A percentile compares a stretch with the other conserved stretches of the same genome.
phyloP scores from a whole-genome alignment of 2,329 filamentous ascomycete genomes.

The Cadophora luteo-olivacea region DNA sequence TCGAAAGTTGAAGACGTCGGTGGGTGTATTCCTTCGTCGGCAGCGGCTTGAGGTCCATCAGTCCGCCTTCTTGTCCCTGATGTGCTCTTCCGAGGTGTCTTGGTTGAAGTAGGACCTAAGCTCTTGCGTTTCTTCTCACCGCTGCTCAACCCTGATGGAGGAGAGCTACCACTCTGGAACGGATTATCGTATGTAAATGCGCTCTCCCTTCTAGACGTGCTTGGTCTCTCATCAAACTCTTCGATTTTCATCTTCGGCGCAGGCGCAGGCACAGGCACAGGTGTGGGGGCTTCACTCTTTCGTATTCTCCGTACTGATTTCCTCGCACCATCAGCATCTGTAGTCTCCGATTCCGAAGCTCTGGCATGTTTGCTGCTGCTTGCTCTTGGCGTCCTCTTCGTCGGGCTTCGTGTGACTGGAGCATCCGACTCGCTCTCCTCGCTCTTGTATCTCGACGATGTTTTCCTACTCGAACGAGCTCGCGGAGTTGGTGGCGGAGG shows the following conservation, averaged over 20 bases:
- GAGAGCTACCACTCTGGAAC: conserved; percentile 86
- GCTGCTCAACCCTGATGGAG: conserved; percentile 54
- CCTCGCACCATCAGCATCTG: conserved; percentile 50
- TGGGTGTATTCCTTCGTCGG: conserved; percentile 59
- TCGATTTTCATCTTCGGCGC: conserved; percentile 57
- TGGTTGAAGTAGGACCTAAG: conserved; percentile 46
- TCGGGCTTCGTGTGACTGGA: conserved; percentile 53
- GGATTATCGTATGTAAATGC: conserved; percentile 91
- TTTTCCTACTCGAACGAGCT: conserved; percentile 61
- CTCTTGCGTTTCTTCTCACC: conserved; percentile 55
- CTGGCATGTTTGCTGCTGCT: conserved; percentile 58
- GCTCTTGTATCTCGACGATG: conserved; percentile 57
- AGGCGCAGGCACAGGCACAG: conserved; percentile 25
- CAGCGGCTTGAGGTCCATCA: conserved; percentile 53
- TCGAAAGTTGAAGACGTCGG: conserved; percentile 65
- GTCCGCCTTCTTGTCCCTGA: conserved; percentile 57
- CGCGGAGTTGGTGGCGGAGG: conserved; percentile 58
- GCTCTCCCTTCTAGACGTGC: conserved; percentile 53
- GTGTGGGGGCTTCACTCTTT: conserved; percentile 53
- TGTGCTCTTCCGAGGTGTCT: conserved; percentile 48
- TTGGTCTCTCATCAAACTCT: conserved; percentile 51
- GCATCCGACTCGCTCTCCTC: conserved; percentile 57
- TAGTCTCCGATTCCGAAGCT: conserved; percentile 57
- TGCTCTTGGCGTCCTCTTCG: conserved; percentile 60
- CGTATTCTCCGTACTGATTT: conserved; percentile 58